Conservation (phyloP, 805 yeast species). For the Ogataea philodendri region DNA sequence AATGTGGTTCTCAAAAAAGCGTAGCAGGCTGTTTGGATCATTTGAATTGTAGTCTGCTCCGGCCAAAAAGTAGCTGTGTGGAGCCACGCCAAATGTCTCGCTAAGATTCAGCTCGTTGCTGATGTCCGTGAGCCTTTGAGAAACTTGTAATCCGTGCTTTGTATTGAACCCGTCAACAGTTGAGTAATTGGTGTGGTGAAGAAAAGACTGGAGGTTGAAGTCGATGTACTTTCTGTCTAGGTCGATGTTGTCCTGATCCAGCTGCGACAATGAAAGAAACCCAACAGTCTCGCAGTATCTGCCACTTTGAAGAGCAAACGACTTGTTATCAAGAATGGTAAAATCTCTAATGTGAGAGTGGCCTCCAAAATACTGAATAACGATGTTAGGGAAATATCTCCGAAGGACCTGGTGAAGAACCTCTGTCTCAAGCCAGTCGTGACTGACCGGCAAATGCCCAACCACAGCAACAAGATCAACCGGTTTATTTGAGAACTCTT, state of each 20-base stretch:
- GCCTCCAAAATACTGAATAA: constrained; percentile 89
- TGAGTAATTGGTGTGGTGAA: constrained; percentile 50
- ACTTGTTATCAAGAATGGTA: constrained; percentile 57
- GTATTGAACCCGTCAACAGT: constrained; percentile 47
- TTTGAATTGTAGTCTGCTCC: constrained; percentile 55
- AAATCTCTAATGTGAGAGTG: constrained; percentile 92
- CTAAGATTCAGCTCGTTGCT: constrained; percentile 54
- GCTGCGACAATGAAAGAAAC: constrained; percentile 55
- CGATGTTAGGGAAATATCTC: constrained; percentile 51
- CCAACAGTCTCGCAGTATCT: constrained; percentile 94
- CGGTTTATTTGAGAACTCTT: constrained; percentile 30
- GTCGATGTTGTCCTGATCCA: constrained; percentile 17
- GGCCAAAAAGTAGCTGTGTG: constrained; percentile 61
- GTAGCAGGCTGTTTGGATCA: constrained; percentile 54
- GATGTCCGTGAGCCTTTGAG: constrained; percentile 39
- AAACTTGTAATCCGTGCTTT: constrained; percentile 47
- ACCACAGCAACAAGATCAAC: constrained; percentile 68
- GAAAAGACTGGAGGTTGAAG: constrained; percentile 70
- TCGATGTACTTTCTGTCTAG: constrained; percentile 73
- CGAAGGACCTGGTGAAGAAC: constrained; percentile 52
- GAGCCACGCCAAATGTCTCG: constrained; percentile 62
- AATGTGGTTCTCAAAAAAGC: constrained; percentile 55
- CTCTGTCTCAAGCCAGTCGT: constrained; percentile 53
- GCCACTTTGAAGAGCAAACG: constrained; percentile 89
- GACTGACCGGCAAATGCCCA: constrained; percentile 76